Conservation (phyloP, 305 asterid species). For the Ilex paraguariensis region DNA sequence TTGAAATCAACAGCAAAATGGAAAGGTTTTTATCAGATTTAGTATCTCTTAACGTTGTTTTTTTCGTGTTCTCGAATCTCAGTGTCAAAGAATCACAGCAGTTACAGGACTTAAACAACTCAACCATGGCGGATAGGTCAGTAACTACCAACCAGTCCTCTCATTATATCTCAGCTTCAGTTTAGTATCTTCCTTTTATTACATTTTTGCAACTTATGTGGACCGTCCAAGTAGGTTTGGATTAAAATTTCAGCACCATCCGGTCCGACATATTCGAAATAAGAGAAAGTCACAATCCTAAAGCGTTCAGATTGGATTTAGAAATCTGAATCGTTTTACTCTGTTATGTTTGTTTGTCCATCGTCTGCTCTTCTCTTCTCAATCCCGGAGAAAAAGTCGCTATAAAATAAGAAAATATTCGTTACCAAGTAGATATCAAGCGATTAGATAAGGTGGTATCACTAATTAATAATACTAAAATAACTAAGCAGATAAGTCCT, state of each 20-base stretch:
- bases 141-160: constrained; percentile 4
- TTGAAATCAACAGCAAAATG: neutral
- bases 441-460: too few species aligned
- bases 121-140: constrained; percentile 46
- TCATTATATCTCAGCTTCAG: neutral
- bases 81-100: constrained; percentile 30
- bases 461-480: too few species aligned
- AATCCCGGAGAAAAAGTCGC: too few species aligned
- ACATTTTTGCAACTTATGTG: constrained; percentile 5
- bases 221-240: neutral
- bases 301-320: too few species aligned
- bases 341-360: too few species aligned
- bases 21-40: neutral
- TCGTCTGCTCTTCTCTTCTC: too few species aligned
- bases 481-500: too few species aligned
- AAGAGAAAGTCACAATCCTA: too few species aligned
- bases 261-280: too few species aligned
- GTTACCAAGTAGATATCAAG: too few species aligned
- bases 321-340: too few species aligned
- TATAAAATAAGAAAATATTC: too few species aligned
- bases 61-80: constrained; percentile 5
- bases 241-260: neutral
- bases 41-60: neutral
- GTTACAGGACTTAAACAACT: constrained; percentile 38
- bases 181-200: neutral